These are phyloP conservation scores for Colletotrichum sp. DNA, from an alignment of 2,329 filamentous ascomycete species.

Conservation along the genomic window DNA sequence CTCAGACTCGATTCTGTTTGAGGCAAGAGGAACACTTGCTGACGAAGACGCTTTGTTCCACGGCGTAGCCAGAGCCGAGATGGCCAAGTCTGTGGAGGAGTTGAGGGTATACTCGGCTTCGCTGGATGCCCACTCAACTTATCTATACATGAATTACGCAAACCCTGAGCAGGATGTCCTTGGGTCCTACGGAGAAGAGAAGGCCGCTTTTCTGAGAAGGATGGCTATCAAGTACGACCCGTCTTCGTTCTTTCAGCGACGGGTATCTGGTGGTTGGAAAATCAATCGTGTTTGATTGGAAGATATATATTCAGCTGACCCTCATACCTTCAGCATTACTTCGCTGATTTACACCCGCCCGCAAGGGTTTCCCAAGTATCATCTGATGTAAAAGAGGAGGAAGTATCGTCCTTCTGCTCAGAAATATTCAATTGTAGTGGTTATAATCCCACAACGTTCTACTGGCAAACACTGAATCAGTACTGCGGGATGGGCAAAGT, in stretches of 20 bases:
- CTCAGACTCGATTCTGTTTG: neutral
- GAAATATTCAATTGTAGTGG: too few relatives aligned
- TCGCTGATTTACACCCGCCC: too few relatives aligned
- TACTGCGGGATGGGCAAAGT: too few relatives aligned
- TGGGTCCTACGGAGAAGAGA: neutral
- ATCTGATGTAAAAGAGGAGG: too few relatives aligned
- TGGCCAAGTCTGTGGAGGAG: neutral
- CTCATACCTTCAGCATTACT: too few relatives aligned
- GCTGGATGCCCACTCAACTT: constrained; percentile 3
- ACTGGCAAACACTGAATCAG: too few relatives aligned
- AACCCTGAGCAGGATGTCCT: constrained; percentile 4
- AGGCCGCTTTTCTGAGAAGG: neutral
- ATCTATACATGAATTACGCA: constrained; percentile 9
- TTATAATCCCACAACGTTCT: too few relatives aligned
- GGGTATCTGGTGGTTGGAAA: constrained; percentile 2
- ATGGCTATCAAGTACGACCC: constrained; percentile 12
- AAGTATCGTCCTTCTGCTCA: too few relatives aligned
- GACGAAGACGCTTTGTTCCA: neutral
- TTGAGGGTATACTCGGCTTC: neutral
- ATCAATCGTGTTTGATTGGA: neutral
- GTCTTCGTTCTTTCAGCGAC: constrained; percentile 29
- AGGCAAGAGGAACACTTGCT: neutral
- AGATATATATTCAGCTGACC: too few relatives aligned
- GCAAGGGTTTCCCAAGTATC: too few relatives aligned
- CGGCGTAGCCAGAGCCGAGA: neutral